Evolutionary conservation across 2,329 filamentous ascomycete genomes (phyloP).

Genomic region (Hortaea sp.): DNA sequence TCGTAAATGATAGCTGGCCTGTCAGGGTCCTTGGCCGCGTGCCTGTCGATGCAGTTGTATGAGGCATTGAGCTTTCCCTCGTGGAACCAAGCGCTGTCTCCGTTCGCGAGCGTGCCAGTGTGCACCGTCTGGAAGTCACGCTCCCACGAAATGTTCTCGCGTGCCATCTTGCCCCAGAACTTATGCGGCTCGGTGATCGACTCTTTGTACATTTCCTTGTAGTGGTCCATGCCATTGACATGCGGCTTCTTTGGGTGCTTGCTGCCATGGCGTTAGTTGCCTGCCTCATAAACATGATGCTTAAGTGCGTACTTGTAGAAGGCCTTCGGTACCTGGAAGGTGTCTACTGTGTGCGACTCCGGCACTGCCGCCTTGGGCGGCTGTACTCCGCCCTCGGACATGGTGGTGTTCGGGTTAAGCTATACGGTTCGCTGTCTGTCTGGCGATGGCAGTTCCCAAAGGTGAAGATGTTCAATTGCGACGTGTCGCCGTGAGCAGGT

Average conservation of each 20-base stretch:
- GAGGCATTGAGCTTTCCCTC: constrained; percentile 91
- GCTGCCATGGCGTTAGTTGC: constrained; percentile 24
- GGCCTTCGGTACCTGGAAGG: constrained; percentile 52
- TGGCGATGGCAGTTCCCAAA: not conserved
- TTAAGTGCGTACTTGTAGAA: constrained; percentile 32
- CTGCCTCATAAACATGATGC: not conserved
- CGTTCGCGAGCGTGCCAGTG: constrained; percentile 62
- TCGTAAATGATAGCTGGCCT: constrained; percentile 97
- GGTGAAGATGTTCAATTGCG: not conserved
- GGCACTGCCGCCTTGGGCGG: constrained; percentile 43
- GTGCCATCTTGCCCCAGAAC: constrained; percentile 82
- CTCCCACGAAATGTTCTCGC: constrained; percentile 83
- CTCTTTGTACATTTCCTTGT: constrained; percentile 59
- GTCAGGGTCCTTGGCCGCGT: constrained; percentile 89
- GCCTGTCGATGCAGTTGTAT: constrained; percentile 94
- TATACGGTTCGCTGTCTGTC: not conserved
- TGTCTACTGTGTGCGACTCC: constrained; percentile 69
- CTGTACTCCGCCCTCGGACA: constrained; percentile 36
- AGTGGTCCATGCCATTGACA: constrained; percentile 49
- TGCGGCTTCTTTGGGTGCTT: constrained; percentile 54
- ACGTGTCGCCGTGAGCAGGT: not conserved
- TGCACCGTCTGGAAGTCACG: constrained; percentile 85
- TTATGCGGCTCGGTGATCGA: constrained; percentile 81
- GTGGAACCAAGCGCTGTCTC: constrained; percentile 88
- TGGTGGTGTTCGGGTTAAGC: constrained; percentile 11